These are phyloP conservation scores for Hyaloscypha bicolor DNA, from an alignment of 495 filamentous ascomycete genomes.

Conservation along the genomic window DNA sequence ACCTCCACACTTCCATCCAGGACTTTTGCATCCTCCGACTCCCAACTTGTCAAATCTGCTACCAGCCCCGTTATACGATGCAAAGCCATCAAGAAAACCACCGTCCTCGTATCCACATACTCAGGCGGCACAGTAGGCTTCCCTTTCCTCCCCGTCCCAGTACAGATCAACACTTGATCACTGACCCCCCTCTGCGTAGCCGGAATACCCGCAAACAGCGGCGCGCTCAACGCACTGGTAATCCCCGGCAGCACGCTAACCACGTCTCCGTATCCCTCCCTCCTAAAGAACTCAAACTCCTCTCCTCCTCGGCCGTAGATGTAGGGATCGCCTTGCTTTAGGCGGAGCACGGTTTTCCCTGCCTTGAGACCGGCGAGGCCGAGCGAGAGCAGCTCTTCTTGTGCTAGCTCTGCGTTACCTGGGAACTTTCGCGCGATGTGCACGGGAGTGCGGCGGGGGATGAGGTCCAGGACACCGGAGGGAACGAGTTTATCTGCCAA, in stretches of 20 bases:
- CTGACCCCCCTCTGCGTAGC: constrained; percentile 86
- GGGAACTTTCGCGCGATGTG: constrained; percentile 97
- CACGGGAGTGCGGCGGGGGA: constrained; percentile 86
- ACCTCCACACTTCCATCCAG: constrained; percentile 42
- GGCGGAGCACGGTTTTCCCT: constrained; percentile 78
- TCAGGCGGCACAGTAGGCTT: constrained; percentile 76
- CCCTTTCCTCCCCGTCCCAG: constrained; percentile 94
- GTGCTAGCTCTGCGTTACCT: constrained; percentile 91
- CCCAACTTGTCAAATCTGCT: constrained; percentile 55
- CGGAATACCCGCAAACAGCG: constrained; percentile 86
- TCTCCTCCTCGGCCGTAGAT: constrained; percentile 94
- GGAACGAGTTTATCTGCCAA: constrained; percentile 97
- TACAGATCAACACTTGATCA: constrained; percentile 92
- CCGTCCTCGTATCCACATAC: constrained; percentile 75
- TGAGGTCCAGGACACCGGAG: constrained; percentile 78
- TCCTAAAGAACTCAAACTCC: constrained; percentile 83
- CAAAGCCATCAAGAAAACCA: constrained; percentile 95
- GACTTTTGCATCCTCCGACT: constrained; percentile 38
- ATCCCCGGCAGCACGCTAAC: constrained; percentile 85
- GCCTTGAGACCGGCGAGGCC: constrained; percentile 70
- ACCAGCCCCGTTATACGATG: constrained; percentile 79
- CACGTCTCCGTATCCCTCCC: constrained; percentile 57
- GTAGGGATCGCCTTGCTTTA: constrained; percentile 97
- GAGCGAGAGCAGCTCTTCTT: constrained; percentile 84
- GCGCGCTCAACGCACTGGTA: constrained; percentile 82